Base-by-base conservation (phyloP, 2,329 filamentous ascomycete species). In the Colletotrichum lupini region DNA sequence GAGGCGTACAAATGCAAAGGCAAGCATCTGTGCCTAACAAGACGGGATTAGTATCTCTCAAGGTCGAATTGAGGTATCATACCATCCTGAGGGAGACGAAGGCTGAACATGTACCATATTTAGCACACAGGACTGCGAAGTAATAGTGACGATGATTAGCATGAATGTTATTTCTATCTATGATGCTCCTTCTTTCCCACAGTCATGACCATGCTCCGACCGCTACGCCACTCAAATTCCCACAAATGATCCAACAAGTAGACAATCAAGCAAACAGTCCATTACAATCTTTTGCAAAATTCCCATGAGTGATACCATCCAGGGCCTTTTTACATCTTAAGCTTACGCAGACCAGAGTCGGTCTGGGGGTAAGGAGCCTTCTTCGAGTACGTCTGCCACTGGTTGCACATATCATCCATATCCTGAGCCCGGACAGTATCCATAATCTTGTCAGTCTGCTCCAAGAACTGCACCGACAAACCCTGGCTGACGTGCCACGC, bases 401-500 rank as follows among this genome's bases (percentile, higher is more conserved):
- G 28, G 30, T 66, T 26, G 5, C 72, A 74, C 32, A 37, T 63
- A 8, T n/a, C 11, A 11, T 74, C 72, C 2, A 74, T 59, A 7
- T 67, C 67, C 12, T 49, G 14, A 4, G 67, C 37, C 63, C 57
- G 67, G 52, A 74, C 19, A 3, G 30, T 37, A 14, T 42, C 65
- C 24, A 56, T 19, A n/a, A 77, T 77, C 19, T 77, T 75, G n/a
- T 49, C 24, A 24, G 65, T 35, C 26, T 78, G 77, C 77, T 81
- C 89, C 32, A 90, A 76, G 77, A 90, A 88, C 77, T 90, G 87
- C 28, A 89, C 79, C 4, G 83, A 85, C 8, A 90, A 80, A n/a
- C 86, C 87, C 67, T 84, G 82, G 65, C 78, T 80, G 32, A 86
- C 80, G 75, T 89, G 87, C 86, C 83, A 87, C 12, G 84, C 84